A percentile compares a stretch with the other conserved stretches of the same genome.
Evolutionary conservation across 2,329 filamentous ascomycete species (phyloP).

Genomic region (Ophiostoma perfectum): DNA sequence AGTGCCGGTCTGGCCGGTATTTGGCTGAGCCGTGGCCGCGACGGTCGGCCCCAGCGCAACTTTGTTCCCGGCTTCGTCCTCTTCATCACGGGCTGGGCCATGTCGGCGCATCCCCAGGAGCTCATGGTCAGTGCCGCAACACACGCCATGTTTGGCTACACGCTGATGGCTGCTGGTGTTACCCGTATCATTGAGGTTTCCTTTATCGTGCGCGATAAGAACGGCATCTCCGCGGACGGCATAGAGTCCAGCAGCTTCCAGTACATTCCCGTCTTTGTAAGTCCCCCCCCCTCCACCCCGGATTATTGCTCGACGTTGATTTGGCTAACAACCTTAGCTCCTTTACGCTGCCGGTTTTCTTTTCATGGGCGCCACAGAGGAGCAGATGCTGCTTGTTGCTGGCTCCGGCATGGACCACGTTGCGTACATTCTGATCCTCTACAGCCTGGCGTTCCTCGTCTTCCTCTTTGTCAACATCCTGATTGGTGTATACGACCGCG

Average conservation of each 20-base stretch:
- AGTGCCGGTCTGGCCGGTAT: conserved; percentile 83
- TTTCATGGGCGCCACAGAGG: conserved; percentile 96
- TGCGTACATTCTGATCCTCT: conserved; percentile 86
- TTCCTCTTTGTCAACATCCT: conserved; percentile 91
- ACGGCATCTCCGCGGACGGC: conserved; percentile 60
- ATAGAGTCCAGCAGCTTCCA: conserved; percentile 60
- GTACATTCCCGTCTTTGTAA: conserved; percentile 45
- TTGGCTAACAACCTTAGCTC: conserved; percentile 48
- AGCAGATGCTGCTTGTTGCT: conserved; percentile 79
- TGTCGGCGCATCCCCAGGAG: conserved; percentile 85
- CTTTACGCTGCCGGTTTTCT: conserved; percentile 89
- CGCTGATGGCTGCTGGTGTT: conserved; percentile 81
- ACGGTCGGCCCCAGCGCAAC: conserved; percentile 84
- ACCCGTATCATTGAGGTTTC: conserved; percentile 85
- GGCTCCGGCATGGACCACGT: conserved; percentile 77
- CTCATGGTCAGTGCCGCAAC: conserved; percentile 80
- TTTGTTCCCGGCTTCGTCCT: conserved; percentile 89
- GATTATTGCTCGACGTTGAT: neutral
- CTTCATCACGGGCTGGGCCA: conserved; percentile 87
- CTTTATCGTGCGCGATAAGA: conserved; percentile 74
- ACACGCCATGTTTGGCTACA: conserved; percentile 88
- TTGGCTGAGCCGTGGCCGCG: conserved; percentile 80
- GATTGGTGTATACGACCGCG: conserved; percentile 72
- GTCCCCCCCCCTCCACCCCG: neutral
- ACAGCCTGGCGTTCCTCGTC: conserved; percentile 80